These are phyloP conservation scores for Penicillium sp. DNA, from an alignment of 2,329 filamentous ascomycete species.

Conservation along the genomic window DNA sequence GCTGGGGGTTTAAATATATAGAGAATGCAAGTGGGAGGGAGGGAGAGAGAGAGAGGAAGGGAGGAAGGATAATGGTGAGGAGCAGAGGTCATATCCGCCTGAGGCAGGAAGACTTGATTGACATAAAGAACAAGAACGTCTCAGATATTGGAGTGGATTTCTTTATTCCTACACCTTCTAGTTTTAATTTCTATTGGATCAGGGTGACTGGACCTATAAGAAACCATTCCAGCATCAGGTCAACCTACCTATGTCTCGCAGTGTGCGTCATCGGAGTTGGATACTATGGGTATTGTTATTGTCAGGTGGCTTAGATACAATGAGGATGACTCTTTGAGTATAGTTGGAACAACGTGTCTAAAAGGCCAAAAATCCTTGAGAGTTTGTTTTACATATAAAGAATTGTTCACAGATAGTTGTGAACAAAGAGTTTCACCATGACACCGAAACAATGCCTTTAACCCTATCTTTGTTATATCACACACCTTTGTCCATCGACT, in stretches of 20 bases:
- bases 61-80: not conserved
- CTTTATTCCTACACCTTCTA: not conserved
- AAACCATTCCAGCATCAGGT: not conserved
- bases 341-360: not conserved
- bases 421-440: not conserved
- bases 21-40: not conserved
- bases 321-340: not conserved
- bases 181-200: not conserved
- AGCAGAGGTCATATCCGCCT: not conserved
- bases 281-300: not conserved
- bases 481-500: slow-evolving; percentile 2
- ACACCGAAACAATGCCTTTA: not conserved
- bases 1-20: too few species aligned
- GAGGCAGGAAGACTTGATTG: not conserved
- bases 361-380: not conserved
- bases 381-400: not conserved
- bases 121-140: not conserved
- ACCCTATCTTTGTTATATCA: not conserved
- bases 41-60: not conserved
- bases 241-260: not conserved
- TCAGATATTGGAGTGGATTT: not conserved
- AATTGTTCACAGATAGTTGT: not conserved
- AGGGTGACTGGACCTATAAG: not conserved
- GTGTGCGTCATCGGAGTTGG: not conserved
- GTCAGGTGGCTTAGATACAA: not conserved